Evolutionary conservation across 306 rosid species (phyloP).

Genomic region (Amphicarpaea edgeworthii): DNA sequence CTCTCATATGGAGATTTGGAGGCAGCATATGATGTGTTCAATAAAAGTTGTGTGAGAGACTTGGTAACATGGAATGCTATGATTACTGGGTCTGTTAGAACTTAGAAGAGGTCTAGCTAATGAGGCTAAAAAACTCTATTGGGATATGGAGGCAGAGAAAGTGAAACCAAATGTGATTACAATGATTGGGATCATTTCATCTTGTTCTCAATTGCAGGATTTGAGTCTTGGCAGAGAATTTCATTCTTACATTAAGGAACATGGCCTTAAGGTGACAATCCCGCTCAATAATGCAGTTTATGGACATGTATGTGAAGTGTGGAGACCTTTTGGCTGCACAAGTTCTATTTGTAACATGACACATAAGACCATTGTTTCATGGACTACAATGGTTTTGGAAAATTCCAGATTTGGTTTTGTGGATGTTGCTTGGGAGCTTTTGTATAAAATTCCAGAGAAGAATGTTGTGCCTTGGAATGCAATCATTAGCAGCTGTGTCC

Average conservation of each 20-base stretch:
- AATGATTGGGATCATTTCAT: conserved; percentile 77
- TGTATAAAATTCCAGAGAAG: conserved; percentile 73
- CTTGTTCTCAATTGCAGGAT: conserved; percentile 75
- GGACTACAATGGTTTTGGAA: conserved; percentile 82
- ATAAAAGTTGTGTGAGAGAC: conserved; percentile 70
- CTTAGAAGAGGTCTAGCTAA: conserved; percentile 66
- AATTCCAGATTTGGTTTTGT: conserved; percentile 74
- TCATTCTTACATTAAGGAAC: conserved; percentile 48
- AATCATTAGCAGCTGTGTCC: conserved; percentile 76
- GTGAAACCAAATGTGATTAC: conserved; percentile 79
- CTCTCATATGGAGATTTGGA: conserved; percentile 61
- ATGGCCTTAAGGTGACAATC: conserved; percentile 59
- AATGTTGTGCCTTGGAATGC: conserved; percentile 88
- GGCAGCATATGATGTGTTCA: conserved; percentile 64
- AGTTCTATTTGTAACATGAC: conserved; percentile 60
- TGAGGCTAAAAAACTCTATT: conserved; percentile 60
- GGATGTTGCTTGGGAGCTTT: conserved; percentile 61
- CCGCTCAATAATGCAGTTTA: conserved; percentile 75
- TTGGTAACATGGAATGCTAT: conserved; percentile 87
- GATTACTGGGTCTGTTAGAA: conserved; percentile 71
- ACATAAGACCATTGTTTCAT: conserved; percentile 71
- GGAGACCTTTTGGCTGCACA: conserved; percentile 63
- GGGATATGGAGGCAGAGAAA: conserved; percentile 62
- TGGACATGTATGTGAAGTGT: conserved; percentile 86
- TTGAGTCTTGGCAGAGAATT: conserved; percentile 56